Base-by-base conservation (phyloP, 768 basidiomycete genomes). In the Cystofilobasidium macerans region DNA sequence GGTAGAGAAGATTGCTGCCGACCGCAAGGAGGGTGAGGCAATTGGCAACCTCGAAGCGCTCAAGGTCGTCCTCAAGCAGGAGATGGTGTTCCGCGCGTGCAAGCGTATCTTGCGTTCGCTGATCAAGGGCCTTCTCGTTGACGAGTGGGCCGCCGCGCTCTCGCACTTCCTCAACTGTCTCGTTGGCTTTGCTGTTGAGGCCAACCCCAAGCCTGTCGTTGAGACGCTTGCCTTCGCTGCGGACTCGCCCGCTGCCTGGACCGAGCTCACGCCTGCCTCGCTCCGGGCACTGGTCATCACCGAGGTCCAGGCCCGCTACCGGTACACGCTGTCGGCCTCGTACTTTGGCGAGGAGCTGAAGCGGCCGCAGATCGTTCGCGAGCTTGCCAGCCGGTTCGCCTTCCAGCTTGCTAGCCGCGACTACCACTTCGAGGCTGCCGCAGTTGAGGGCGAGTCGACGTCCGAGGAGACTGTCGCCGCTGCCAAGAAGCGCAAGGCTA, bases 141-240 rank as follows among this genome's bases (percentile, higher is more conserved):
- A 75, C 35, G 75, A 77, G 62, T 73, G 74, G 53, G 45, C 71
- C 0, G 35, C 13, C 48, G 35, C 70, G 62, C 71, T 80, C 58
- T 73, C 78, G 2, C 79, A 80, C 74, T 78, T 78, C 75, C 72
- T 78, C 70, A 79, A 80, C 73, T 80, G 79, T 70, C 73, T 80
- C n/a, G 69, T 79, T 47, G 78, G 78, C 30, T 57, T 74, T 0
- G 60, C 70, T 11, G 51, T 73, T 66, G 73, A 75, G 69, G 42
- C 73, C 45, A 73, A 74, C 64, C 72, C 76, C 13, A 67, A 71
- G 18, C 74, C 78, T 2, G 65, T 70, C 40, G 74, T 73, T 73
- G 72, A 74, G 47, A 65, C 77, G n/a, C 67, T 75, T 58, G 65
- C 68, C 30, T 70, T 77, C 59, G 66, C 69, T 22, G 13, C 60